Percentiles rank a stretch among this genome's conserved stretches.
Evolutionary conservation across 768 basidiomycete genomes (phyloP).

Genomic region (Strobilomyces dryophilus): DNA sequence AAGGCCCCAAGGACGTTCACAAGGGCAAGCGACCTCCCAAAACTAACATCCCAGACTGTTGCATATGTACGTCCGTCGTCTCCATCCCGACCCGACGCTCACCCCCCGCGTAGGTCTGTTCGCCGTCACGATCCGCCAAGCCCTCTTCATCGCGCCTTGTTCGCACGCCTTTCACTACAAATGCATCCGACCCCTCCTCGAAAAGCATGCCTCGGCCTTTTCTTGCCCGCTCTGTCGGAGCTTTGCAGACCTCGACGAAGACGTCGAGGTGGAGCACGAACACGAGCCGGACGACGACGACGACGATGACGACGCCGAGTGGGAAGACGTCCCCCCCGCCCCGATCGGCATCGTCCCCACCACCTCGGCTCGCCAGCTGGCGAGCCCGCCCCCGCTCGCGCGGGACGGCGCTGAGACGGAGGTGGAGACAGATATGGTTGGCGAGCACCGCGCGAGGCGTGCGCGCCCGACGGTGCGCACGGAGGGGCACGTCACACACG

Average conservation of each 20-base stretch:
- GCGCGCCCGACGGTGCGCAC: conserved; percentile 26
- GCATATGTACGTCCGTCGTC: conserved; percentile 69
- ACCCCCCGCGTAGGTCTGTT: conserved; percentile 52
- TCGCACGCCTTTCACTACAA: conserved; percentile 97
- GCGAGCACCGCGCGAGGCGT: conserved; percentile 13
- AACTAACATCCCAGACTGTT: conserved; percentile 72
- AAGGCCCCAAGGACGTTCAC: conserved; percentile 4
- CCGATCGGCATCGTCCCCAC: neutral
- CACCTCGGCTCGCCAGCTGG: conserved; percentile 12
- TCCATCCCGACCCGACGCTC: neutral
- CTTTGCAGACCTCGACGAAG: conserved; percentile 92
- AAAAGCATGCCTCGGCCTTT: conserved; percentile 89
- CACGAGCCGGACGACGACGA: conserved; percentile 26
- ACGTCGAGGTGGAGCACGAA: conserved; percentile 72
- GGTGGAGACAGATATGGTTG: conserved; percentile 26
- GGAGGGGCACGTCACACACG: conserved; percentile 23
- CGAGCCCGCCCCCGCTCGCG: conserved; percentile 20
- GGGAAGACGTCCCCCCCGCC: conserved; percentile 15
- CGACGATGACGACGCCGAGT: conserved; percentile 23
- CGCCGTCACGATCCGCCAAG: conserved; percentile 88
- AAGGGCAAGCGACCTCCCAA: conserved; percentile 34
- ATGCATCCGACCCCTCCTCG: conserved; percentile 88
- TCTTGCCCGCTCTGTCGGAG: conserved; percentile 94
- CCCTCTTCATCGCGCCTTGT: conserved; percentile 96
- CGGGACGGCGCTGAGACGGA: conserved; percentile 34